Base-by-base conservation (phyloP, 2,329 filamentous ascomycete genomes). In the Arthrinium phaeospermum region DNA sequence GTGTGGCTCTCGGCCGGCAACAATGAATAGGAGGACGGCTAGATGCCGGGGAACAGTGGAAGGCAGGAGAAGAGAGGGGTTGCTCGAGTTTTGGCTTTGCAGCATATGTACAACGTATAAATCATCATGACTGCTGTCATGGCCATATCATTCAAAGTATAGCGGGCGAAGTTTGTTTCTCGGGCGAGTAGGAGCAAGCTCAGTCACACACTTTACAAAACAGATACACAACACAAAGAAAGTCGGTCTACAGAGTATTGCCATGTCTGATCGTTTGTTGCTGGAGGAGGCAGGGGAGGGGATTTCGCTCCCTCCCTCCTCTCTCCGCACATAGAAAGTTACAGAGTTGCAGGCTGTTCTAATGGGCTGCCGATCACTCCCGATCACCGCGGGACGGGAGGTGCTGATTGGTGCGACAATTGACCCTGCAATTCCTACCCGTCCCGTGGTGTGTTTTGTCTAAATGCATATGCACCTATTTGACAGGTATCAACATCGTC, bases 51-150 rank as follows among this genome's bases (percentile, higher is more conserved):
- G 51, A 27, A 30, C 27, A 34, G 51, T 13, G 51, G 24, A 27
- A 30, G 14, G 27, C 27, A 30, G 27, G 27, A 30, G 27, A 16
- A 14, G 49, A 13, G 53, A 19, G 30, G 30, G 53, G 27, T 34
- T 34, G 30, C 30, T 61, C 30, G 53, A 61, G 53, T 37, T 61
- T 61, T 61, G 53, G 30, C 27, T 61, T 61, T 61, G 53, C 53
- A 61, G 53, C 53, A 61, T 61, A 61, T 61, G 53, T 61, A 61
- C 53, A 61, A 61, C 22, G 53, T 61, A 61, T 61, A 61, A 61
- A 61, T 37, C 53, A 37, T 22, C 53, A 61, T 61, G 53, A 61
- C 53, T 61, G 53, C 53, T 10, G 53, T 61, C 53, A 61, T 61
- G 53, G 22, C 30, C 16, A 22, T 61, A 37, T 61, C 53, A 37